Evolutionary conservation across 805 yeast species (phyloP).

Genomic region (Candida krabiensis): DNA sequence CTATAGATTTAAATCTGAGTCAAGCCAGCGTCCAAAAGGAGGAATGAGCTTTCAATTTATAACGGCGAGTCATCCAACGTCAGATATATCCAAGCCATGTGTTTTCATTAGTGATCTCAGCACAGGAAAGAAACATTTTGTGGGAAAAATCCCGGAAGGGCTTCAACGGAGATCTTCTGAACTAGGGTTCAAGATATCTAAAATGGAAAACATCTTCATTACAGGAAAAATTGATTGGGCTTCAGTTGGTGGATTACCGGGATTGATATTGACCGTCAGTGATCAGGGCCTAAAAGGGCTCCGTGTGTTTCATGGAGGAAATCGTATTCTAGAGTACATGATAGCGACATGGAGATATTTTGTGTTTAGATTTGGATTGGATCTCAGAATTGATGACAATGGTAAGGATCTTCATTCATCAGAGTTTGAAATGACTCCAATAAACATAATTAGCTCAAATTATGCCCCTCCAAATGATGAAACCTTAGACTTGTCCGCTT

Average conservation of each 20-base stretch:
- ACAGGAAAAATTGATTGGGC: slow-evolving; percentile 81
- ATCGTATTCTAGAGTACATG: slow-evolving; percentile 48
- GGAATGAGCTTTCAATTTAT: slow-evolving; percentile 47
- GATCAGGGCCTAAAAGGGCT: slow-evolving; percentile 69
- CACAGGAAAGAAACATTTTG: slow-evolving; percentile 55
- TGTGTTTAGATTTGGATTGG: slow-evolving; percentile 75
- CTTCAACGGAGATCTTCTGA: slow-evolving; percentile 74
- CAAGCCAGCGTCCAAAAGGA: not conserved
- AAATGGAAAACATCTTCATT: slow-evolving; percentile 63
- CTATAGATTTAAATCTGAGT: too few relatives aligned
- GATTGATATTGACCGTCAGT: slow-evolving; percentile 75
- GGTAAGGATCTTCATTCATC: slow-evolving; percentile 7
- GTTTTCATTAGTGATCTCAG: slow-evolving; percentile 48
- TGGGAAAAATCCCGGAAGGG: slow-evolving; percentile 87
- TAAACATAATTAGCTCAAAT: slow-evolving; percentile 15
- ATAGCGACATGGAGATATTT: slow-evolving; percentile 85
- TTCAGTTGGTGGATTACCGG: slow-evolving; percentile 90
- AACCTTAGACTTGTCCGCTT: slow-evolving; percentile 3
- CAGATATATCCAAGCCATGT: slow-evolving; percentile 59
- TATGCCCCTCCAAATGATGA: not conserved
- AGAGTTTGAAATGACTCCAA: slow-evolving; percentile 20
- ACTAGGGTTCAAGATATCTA: slow-evolving; percentile 54
- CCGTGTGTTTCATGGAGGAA: slow-evolving; percentile 53
- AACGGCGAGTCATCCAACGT: slow-evolving; percentile 59
- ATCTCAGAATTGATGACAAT: slow-evolving; percentile 34